Percentiles rank a stretch among this genome's conserved stretches.
Evolutionary conservation across 2,329 filamentous ascomycete species (phyloP).

Genomic region (Nakataea oryzae): DNA sequence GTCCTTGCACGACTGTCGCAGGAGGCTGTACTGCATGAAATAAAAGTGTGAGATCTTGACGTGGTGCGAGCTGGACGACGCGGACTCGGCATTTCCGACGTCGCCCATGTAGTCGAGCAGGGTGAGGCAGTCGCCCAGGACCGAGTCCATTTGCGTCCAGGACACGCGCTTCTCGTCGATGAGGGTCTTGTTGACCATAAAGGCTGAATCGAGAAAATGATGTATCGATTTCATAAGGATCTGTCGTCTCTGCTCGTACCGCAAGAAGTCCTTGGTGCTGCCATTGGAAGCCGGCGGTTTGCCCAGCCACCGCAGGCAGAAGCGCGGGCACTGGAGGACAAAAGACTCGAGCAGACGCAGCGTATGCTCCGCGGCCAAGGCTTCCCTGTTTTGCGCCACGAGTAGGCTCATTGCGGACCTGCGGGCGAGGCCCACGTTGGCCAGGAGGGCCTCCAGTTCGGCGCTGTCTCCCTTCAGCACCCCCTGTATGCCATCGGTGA

Average conservation of each 20-base stretch:
- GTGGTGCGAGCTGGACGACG: constrained; percentile 31
- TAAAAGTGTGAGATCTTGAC: constrained; percentile 64
- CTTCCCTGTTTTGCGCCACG: constrained; percentile 11
- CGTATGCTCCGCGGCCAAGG: background rate
- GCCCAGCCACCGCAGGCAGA: constrained; percentile 51
- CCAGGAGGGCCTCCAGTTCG: constrained; percentile 52
- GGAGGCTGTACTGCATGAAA: constrained; percentile 48
- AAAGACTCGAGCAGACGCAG: constrained; percentile 38
- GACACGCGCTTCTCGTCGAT: constrained; percentile 33
- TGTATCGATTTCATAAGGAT: constrained; percentile 39
- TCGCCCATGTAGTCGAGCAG: constrained; percentile 43
- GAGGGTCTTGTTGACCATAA: constrained; percentile 44
- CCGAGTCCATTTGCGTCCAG: constrained; percentile 47
- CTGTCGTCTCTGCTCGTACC: constrained; percentile 51
- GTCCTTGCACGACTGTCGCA: constrained; percentile 32
- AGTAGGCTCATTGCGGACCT: constrained; percentile 42
- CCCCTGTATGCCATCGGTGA: constrained; percentile 45
- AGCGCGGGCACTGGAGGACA: constrained; percentile 47
- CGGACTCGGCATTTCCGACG: constrained; percentile 11
- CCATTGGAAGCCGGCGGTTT: constrained; percentile 40
- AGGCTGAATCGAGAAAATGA: constrained; percentile 47
- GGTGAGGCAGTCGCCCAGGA: constrained; percentile 43
- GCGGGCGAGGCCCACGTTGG: constrained; percentile 43
- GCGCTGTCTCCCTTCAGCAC: constrained; percentile 46
- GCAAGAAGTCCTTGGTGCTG: constrained; percentile 44